Conservation (phyloP, 2,329 filamentous ascomycete species). For the Fusarium armeniacum region DNA sequence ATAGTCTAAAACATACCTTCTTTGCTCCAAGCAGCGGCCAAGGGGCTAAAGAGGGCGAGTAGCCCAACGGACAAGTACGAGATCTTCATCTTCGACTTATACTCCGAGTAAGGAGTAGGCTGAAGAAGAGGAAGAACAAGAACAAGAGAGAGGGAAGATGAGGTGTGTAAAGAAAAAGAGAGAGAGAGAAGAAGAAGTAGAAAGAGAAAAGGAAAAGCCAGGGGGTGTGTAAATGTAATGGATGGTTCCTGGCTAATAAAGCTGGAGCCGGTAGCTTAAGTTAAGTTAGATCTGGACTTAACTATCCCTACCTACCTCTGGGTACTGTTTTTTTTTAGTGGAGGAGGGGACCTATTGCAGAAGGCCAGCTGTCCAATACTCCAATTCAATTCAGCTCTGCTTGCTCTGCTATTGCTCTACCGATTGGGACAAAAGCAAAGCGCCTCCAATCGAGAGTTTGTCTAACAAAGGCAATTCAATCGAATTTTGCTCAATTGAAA, state of each 20-base stretch:
- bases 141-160: slow-evolving; percentile 18
- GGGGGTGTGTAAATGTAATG: slow-evolving; percentile 21
- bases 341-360: slow-evolving; percentile 33
- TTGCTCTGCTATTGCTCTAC: slow-evolving; percentile 6
- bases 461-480: neutral
- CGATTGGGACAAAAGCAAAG: slow-evolving; percentile 33
- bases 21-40: slow-evolving; percentile 85
- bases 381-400: slow-evolving; percentile 3
- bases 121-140: slow-evolving; percentile 18
- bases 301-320: slow-evolving; percentile 29
- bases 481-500: neutral
- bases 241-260: slow-evolving; percentile 35
- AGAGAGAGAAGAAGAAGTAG: slow-evolving; percentile 9
- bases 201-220: slow-evolving; percentile 9
- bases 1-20: slow-evolving; percentile 71
- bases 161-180: slow-evolving; percentile 5
- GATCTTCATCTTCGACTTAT: slow-evolving; percentile 74
- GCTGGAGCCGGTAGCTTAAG: slow-evolving; percentile 15
- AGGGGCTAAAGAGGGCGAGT: slow-evolving; percentile 74
- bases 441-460: slow-evolving; percentile 5
- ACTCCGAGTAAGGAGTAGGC: slow-evolving; percentile 3
- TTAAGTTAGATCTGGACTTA: slow-evolving; percentile 26
- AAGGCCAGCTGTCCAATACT: slow-evolving; percentile 46
- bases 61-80: slow-evolving; percentile 76
- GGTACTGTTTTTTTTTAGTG: slow-evolving; percentile 31